A percentile compares a stretch with the other conserved stretches of the same genome.
Evolutionary conservation across 768 basidiomycete genomes (phyloP).

Genomic region (Lentinula sp.): DNA sequence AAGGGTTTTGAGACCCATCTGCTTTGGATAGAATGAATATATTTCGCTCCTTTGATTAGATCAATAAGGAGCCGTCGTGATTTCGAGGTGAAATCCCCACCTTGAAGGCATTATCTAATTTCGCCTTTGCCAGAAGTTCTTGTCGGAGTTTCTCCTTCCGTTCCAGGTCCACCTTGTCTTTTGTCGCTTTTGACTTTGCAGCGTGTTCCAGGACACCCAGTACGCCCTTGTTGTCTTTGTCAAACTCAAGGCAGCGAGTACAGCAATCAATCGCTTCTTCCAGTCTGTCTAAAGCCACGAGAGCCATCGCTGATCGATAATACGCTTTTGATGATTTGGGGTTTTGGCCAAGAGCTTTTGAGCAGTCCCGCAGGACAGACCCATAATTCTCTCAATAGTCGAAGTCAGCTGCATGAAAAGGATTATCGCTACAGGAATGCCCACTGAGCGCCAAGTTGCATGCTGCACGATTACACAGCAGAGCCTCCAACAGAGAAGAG

Average conservation of each 20-base stretch:
- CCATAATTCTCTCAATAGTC: slow-evolving; percentile 73
- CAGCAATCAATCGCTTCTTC: slow-evolving; percentile 87
- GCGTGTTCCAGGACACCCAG: slow-evolving; percentile 42
- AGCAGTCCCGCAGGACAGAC: slow-evolving; percentile 80
- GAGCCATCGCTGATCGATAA: slow-evolving; percentile 78
- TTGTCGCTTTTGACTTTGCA: slow-evolving; percentile 37
- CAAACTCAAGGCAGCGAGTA: slow-evolving; percentile 55
- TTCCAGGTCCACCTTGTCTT: slow-evolving; percentile 46
- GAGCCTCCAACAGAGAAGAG: slow-evolving; percentile 46
- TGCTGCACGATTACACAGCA: slow-evolving; percentile 87
- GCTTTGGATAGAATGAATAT: slow-evolving; percentile 51
- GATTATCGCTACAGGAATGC: slow-evolving; percentile 16
- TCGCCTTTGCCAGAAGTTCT: slow-evolving; percentile 46
- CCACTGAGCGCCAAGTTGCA: slow-evolving; percentile 85
- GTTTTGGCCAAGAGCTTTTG: slow-evolving; percentile 60
- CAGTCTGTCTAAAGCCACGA: slow-evolving; percentile 65
- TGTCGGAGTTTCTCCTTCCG: slow-evolving; percentile 41
- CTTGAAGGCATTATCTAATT: slow-evolving; percentile 54
- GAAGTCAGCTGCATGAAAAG: not conserved
- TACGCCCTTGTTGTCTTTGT: slow-evolving; percentile 51
- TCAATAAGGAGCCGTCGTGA: slow-evolving; percentile 1
- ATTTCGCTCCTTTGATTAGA: slow-evolving; percentile 58
- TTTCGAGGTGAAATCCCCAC: slow-evolving; percentile 33
- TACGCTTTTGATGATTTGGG: slow-evolving; percentile 72
- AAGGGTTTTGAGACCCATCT: slow-evolving; percentile 48